Evolutionary conservation across 768 basidiomycete species (phyloP), one percentile per base, ranked within the genome.

Genomic region (Hirschioporus abietinus): DNA sequence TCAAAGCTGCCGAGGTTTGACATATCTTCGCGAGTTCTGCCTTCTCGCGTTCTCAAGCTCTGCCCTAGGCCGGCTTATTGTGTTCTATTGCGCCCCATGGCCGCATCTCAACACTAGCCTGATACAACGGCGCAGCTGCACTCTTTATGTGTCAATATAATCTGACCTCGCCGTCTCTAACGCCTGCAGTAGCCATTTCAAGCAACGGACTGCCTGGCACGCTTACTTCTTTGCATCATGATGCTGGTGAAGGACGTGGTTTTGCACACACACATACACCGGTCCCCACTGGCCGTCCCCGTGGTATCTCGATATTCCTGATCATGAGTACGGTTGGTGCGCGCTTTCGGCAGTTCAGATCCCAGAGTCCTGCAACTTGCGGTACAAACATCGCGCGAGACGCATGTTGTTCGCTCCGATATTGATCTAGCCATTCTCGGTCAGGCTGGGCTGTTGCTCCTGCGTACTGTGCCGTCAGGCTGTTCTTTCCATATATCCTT

Each of bases 1-100:
- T 52, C 42, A 52, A 52, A 52, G 42, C 42, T 52, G 42, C 42
- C 42, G 42, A 52, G 42, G 42, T 52, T 52, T 52, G 42, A 52
- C 42, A 52, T 52, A 15, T 15, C 42, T 52, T 52, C 42, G 42
- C 42, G 12, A 52, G 20, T 12, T 15, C 42, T 52, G 42, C 20
- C 42, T 52, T 52, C 42, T 52, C 42, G 42, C 42, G 42, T 52
- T 52, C 42, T 52, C 42, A 52, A 52, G 42, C 42, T 52, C 42
- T 52, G 42, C 42, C 20, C 42, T 20, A 52, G 42, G 20, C 42
- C 42, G 4, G 42, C 42, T 52, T 52, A 52, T 52, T 52, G 42
- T 52, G 42, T 52, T 52, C 42, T 52, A 15, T 10, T 52, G 42
- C 42, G 20, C 42, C 42, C 42, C 42, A 52, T 6, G 12, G 42